phyloP scores from a whole-genome alignment of 2,329 filamentous ascomycete species.

The Tolypocladium cylindrosporum region DNA sequence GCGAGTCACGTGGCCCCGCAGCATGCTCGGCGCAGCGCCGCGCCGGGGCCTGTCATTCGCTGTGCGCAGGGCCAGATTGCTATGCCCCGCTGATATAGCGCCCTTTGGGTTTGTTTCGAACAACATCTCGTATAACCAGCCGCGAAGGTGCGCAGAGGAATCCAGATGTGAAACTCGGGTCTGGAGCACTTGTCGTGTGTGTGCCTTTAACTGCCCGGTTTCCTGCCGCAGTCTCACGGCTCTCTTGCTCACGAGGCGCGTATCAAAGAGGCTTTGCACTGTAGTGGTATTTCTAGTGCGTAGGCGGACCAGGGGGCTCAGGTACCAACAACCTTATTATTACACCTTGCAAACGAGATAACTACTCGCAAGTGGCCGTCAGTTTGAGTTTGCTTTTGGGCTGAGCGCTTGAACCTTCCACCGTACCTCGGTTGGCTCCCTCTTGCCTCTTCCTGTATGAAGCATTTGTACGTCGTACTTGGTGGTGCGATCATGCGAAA shows the following conservation, averaged over 20 bases:
- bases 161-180: background rate
- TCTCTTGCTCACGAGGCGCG: background rate
- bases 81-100: background rate
- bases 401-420: background rate
- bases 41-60: background rate
- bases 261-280: background rate
- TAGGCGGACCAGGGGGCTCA: background rate
- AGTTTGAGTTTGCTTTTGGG: background rate
- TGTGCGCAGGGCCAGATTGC: background rate
- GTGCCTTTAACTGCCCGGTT: too few species aligned
- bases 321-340: background rate
- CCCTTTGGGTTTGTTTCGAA: background rate
- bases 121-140: background rate
- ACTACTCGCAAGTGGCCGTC: background rate
- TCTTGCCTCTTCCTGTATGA: background rate
- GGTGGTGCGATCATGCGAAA: background rate
- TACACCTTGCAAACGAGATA: background rate
- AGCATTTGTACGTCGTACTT: background rate
- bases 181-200: background rate
- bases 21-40: background rate
- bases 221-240: background rate
- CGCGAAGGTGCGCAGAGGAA: background rate
- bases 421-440: background rate
- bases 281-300: background rate
- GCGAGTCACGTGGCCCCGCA: constrained; percentile 3